Percentiles rank a stretch among this genome's conserved stretches.
Evolutionary conservation across 2,329 filamentous ascomycete genomes (phyloP).

Genomic region (Cercospora zeina): DNA sequence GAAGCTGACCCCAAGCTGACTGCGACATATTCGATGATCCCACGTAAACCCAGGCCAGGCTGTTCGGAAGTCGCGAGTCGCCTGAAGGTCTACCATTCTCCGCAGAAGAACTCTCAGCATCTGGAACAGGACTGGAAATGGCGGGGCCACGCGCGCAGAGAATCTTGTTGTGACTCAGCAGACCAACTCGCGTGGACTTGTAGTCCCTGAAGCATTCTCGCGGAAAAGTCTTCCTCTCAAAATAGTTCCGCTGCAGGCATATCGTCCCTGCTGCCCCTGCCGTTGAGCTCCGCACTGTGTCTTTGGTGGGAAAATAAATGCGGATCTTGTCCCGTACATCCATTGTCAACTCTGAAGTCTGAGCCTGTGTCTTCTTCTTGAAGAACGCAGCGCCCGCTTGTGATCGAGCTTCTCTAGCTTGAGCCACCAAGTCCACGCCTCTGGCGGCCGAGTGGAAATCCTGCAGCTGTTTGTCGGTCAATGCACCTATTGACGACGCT

Average conservation of each 20-base stretch:
- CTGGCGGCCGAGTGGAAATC: constrained; percentile 60
- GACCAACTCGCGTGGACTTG: constrained; percentile 65
- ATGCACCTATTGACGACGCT: constrained; percentile 75
- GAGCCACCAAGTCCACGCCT: constrained; percentile 44
- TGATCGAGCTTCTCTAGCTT: constrained; percentile 26
- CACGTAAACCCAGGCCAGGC: constrained; percentile 72
- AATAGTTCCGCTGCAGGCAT: constrained; percentile 73
- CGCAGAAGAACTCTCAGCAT: neutral
- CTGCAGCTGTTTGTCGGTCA: constrained; percentile 67
- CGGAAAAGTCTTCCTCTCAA: constrained; percentile 68
- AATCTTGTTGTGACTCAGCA: constrained; percentile 85
- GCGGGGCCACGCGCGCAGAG: constrained; percentile 43
- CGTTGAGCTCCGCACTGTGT: constrained; percentile 54
- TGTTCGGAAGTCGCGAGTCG: constrained; percentile 31
- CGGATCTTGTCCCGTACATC: constrained; percentile 58
- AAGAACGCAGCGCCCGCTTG: constrained; percentile 33
- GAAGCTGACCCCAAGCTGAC: constrained; percentile 85
- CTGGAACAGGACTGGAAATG: neutral
- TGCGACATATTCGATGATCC: constrained; percentile 92
- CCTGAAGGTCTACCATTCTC: constrained; percentile 24
- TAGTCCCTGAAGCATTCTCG: constrained; percentile 71
- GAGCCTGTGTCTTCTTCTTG: constrained; percentile 20
- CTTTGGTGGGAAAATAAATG: constrained; percentile 76
- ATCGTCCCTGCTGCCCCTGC: constrained; percentile 71
- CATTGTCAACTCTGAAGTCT: neutral